Base-by-base conservation (phyloP, 768 basidiomycete genomes). In the Lanmaoa pseudosensibilis region DNA sequence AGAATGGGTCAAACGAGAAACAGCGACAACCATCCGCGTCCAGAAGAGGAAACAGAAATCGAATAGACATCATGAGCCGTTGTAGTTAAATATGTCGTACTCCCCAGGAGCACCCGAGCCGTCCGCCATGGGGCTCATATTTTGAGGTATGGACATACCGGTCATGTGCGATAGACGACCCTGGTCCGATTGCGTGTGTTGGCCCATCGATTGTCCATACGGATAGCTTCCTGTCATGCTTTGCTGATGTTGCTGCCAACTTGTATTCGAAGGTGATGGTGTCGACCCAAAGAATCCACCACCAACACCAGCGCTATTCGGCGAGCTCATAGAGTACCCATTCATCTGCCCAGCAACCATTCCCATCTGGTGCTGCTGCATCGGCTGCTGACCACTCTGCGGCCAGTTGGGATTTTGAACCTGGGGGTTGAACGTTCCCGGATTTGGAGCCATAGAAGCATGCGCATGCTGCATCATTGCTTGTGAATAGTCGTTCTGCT, bases 81-180 rank as follows among this genome's bases (percentile, higher is more conserved):
- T 76, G 81, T 85, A 86, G 66, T 81, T 83, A 68, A 85, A 83
- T 58, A 83, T 71, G 59, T 84, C 83, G 62, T 82, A 80, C 53
- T 85, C 85, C 63, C 67, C 75, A 50, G 66, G 55, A 54, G 57
- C 51, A 46, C 72, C 74, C 52, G 73, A 68, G 64, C 74, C 75
- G 64, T 82, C 82, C 63, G 66, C 67, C 53, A 73, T 69, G 55
- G 76, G 74, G 52, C 67, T 72, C 58, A 76, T 75, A 64, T 77
- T 75, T 70, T 76, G 77, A 48, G 79, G 79, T 15, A 68, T 76
- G 58, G 83, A 78, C 43, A 84, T 85, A 45, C 70, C 74, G 34
- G 80, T 77, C 79, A 83, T 75, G 61, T 81, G 77, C 46, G 77
- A 71, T 52, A 77, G 73, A 43, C 78, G 70, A 54, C 64, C 54